These are phyloP conservation scores for Aspergillus clavatus DNA, from an alignment of 2,329 filamentous ascomycete species.

Conservation along the genomic window DNA sequence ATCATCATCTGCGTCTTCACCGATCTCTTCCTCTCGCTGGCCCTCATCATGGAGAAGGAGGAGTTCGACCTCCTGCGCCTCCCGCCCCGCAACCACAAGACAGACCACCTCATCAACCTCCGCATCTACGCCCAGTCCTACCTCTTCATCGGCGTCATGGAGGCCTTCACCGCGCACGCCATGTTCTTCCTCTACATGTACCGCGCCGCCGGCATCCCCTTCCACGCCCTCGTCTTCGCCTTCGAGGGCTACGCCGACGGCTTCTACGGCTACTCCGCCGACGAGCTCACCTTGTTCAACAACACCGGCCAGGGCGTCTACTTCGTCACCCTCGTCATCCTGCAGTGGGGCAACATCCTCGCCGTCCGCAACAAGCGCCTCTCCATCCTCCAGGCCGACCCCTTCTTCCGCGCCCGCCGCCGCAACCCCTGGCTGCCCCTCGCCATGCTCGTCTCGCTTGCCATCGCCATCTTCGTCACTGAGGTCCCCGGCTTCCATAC, in stretches of 20 bases:
- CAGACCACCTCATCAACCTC: conserved; percentile 50
- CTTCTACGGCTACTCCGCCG: conserved; percentile 47
- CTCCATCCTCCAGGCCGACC: conserved; percentile 50
- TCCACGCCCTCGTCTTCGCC: conserved; percentile 46
- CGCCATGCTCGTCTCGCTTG: conserved; percentile 45
- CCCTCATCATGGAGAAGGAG: conserved; percentile 53
- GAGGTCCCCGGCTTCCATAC: conserved; percentile 48
- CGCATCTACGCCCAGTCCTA: conserved; percentile 52
- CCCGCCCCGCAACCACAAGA: conserved; percentile 48
- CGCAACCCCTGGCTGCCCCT: conserved; percentile 50
- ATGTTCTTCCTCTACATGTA: conserved; percentile 55
- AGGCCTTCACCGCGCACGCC: conserved; percentile 46
- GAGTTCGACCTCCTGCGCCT: conserved; percentile 51
- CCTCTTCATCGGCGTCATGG: conserved; percentile 50
- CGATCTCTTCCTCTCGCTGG: conserved; percentile 49
- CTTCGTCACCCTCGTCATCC: conserved; percentile 51
- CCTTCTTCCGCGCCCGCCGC: conserved; percentile 42
- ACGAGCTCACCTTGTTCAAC: conserved; percentile 47
- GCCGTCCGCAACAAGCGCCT: conserved; percentile 49
- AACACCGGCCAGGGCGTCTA: conserved; percentile 50
- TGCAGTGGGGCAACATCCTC: conserved; percentile 53
- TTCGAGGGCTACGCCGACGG: conserved; percentile 48
- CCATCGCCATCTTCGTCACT: conserved; percentile 52
- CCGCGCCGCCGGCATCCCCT: conserved; percentile 45
- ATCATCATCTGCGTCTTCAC: conserved; percentile 56